Evolutionary conservation across 2,329 filamentous ascomycete species (phyloP).

Genomic region (Sporothrix phasma): DNA sequence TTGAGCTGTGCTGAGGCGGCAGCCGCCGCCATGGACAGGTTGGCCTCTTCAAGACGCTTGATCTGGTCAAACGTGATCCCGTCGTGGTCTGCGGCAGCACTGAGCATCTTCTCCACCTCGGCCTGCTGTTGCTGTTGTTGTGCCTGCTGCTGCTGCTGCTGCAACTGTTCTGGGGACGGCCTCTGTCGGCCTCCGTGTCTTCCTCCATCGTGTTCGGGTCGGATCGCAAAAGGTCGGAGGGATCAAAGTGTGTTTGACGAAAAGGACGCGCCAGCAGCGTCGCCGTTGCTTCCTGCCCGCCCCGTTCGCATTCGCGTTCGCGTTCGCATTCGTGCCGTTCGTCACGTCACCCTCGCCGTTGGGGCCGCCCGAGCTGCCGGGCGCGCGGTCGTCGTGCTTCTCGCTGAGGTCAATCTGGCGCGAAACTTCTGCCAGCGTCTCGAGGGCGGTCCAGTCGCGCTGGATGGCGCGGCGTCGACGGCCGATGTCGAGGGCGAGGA

Average conservation of each 20-base stretch:
- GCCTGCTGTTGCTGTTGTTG: background rate
- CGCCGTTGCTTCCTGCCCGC: background rate
- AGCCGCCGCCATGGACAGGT: conserved; percentile 46
- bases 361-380: conserved; percentile 33
- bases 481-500: conserved; percentile 11
- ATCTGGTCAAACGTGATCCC: conserved; percentile 32
- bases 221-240: conserved; percentile 10
- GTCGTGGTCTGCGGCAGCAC: conserved; percentile 15
- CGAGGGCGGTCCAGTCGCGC: conserved; percentile 64
- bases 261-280: background rate
- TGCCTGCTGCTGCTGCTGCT: background rate
- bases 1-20: conserved; percentile 44
- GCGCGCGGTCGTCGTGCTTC: conserved; percentile 45
- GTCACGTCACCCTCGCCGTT: conserved; percentile 21
- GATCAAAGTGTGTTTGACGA: conserved; percentile 7
- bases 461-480: conserved; percentile 31
- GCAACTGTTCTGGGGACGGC: background rate
- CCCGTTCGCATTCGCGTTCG: background rate
- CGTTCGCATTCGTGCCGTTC: background rate
- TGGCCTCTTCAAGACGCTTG: conserved; percentile 40
- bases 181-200: background rate
- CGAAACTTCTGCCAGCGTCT: conserved; percentile 81
- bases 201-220: conserved; percentile 9
- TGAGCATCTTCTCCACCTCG: conserved; percentile 1
- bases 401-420: conserved; percentile 62